Base-by-base conservation (phyloP, 2,329 filamentous ascomycete species). In the Onygenales sp. region DNA sequence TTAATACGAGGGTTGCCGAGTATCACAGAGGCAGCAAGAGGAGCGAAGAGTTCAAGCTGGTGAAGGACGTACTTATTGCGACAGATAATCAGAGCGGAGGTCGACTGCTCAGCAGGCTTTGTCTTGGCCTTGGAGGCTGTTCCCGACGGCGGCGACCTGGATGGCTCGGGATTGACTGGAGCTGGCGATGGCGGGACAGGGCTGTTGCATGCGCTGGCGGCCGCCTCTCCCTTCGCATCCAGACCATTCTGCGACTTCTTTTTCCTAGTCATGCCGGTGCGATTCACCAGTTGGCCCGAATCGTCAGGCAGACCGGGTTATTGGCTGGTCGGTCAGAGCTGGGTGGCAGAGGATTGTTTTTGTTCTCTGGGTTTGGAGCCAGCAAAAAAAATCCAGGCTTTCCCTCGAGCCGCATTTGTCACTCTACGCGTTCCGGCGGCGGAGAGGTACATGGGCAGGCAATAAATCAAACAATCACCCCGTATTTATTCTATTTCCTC, bases 21-120 rank as follows among this genome's bases (percentile, higher is more conserved):
- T 40, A 37, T 4, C 17, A 33, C 9, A 13, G 32, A 36, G 7
- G 39, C 13, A 10, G 7, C 39, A 17, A 8, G 11, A 21, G 27
- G 34, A 42, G 10, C 52, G 45, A 27, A 3, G 21, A 33, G 31
- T 43, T 40, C 32, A 39, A 31, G 11, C 9, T 13, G 49, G 8
- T 31, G 34, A 40, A 9, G 11, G 36, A 33, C 56, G 65, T 77
- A 85, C 83, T 86, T 86, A 70, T 86, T 85, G 62, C 83, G 80
- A 72, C 81, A 84, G 57, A 83, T 82, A 49, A 81, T 78, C 43
- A 84, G 70, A 42, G 78, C 72, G 57, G 79, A 77, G 49, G 71
- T 71, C 42, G 72, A 70, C 17, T 68, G 69, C 50, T 55, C 46
- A 39, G 40, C 9, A 5, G 45, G 49, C 34, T 57, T 57, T 37